phyloP scores from a whole-genome alignment of 225 moss, liverwort and hornwort species.

The Climacium dendroides region DNA sequence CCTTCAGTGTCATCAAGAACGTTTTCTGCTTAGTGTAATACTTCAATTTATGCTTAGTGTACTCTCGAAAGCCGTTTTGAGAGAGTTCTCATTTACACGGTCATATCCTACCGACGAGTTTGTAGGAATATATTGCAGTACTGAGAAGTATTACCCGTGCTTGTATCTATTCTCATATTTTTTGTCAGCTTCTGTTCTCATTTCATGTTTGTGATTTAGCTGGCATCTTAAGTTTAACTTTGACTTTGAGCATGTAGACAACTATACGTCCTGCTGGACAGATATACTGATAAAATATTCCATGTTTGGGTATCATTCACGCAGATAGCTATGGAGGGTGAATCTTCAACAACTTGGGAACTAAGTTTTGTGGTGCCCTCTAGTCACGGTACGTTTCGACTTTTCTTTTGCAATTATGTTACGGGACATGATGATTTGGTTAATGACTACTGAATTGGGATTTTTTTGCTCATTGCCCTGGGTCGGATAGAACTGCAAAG shows the following conservation, averaged over 20 bases:
- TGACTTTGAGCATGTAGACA: background rate
- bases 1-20: background rate
- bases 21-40: background rate
- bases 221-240: background rate
- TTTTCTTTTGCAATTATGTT: background rate
- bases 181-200: background rate
- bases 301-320: background rate
- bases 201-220: background rate
- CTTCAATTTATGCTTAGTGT: background rate
- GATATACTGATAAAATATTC: background rate
- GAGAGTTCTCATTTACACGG: background rate
- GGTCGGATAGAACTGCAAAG: background rate
- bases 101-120: background rate
- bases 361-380: conserved; percentile 71
- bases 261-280: background rate
- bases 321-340: conserved; percentile 79
- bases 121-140: background rate
- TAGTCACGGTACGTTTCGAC: conserved; percentile 38
- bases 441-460: background rate
- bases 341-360: conserved; percentile 65
- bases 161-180: background rate
- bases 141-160: background rate
- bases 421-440: background rate
- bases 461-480: background rate
- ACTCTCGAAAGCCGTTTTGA: background rate